Conservation (phyloP, 176 grass and related monocot species). For the Aegilops longissima region DNA sequence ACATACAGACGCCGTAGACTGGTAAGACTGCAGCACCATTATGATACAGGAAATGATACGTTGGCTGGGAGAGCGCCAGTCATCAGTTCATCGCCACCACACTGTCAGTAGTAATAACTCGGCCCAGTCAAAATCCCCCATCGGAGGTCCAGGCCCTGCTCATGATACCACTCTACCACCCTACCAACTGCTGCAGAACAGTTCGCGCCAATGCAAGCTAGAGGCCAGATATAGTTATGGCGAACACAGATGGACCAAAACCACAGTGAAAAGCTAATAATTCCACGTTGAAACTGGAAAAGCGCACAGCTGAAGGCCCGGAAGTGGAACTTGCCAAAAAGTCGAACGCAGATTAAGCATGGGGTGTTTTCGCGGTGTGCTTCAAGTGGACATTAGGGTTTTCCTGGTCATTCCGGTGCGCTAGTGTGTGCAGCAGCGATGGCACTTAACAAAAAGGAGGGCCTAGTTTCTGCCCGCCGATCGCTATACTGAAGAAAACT, state of each 20-base stretch:
- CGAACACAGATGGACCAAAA: not conserved
- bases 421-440: not conserved
- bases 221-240: not conserved
- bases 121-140: not conserved
- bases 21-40: conserved; percentile 29
- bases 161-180: not conserved
- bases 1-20: not conserved
- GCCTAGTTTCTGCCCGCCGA: conserved; percentile 8
- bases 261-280: not conserved
- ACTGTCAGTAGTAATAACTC: conserved; percentile 17
- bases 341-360: not conserved
- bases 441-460: not conserved
- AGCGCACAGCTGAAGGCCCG: not conserved
- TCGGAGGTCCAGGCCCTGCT: not conserved
- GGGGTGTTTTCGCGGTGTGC: not conserved
- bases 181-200: conserved; percentile 17
- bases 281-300: not conserved
- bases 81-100: not conserved
- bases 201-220: not conserved
- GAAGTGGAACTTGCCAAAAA: not conserved
- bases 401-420: not conserved
- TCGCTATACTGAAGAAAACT: conserved; percentile 31
- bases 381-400: conserved; percentile 1
- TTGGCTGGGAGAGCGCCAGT: conserved; percentile 15
- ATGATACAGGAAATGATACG: conserved; percentile 28